Conservation (phyloP, 2,329 filamentous ascomycete species). For the Hypoxylon sp. region DNA sequence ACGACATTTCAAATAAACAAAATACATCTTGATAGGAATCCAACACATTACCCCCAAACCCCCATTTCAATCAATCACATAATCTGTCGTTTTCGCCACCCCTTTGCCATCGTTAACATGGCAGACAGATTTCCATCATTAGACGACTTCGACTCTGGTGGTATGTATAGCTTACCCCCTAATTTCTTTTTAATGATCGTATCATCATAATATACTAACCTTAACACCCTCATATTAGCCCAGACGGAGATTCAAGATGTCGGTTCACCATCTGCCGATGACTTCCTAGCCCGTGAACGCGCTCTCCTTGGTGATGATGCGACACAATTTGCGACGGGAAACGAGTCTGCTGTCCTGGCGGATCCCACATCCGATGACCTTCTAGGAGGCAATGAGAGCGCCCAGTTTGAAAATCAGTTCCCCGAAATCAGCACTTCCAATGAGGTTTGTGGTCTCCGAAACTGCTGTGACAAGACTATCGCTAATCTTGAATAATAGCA, state of each 20-base stretch:
- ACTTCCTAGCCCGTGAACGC: conserved; percentile 94
- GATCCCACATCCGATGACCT: conserved; percentile 80
- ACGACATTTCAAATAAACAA: conserved; percentile 21
- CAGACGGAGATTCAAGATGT: conserved; percentile 76
- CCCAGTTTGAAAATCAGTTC: conserved; percentile 88
- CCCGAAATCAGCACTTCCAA: conserved; percentile 80
- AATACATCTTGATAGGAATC: conserved; percentile 6
- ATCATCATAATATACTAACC: conserved; percentile 33
- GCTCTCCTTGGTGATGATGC: conserved; percentile 93
- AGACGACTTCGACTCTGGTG: conserved; percentile 81
- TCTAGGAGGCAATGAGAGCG: conserved; percentile 69
- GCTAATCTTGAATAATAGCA: conserved; percentile 62
- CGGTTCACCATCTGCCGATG: conserved; percentile 75
- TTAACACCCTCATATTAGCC: conserved; percentile 62
- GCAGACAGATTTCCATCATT: conserved; percentile 84
- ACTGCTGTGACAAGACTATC: neutral
- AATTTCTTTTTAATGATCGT: conserved; percentile 35
- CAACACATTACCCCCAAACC: neutral
- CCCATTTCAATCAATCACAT: neutral
- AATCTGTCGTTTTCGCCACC: conserved; percentile 4
- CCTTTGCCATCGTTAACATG: conserved; percentile 64
- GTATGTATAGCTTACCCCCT: conserved; percentile 58
- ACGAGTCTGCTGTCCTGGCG: conserved; percentile 76
- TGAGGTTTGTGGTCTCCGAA: conserved; percentile 67
- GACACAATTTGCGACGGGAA: conserved; percentile 85